These are phyloP conservation scores for Septoria linicola DNA, from an alignment of 2,329 filamentous ascomycete species.

Conservation along the genomic window DNA sequence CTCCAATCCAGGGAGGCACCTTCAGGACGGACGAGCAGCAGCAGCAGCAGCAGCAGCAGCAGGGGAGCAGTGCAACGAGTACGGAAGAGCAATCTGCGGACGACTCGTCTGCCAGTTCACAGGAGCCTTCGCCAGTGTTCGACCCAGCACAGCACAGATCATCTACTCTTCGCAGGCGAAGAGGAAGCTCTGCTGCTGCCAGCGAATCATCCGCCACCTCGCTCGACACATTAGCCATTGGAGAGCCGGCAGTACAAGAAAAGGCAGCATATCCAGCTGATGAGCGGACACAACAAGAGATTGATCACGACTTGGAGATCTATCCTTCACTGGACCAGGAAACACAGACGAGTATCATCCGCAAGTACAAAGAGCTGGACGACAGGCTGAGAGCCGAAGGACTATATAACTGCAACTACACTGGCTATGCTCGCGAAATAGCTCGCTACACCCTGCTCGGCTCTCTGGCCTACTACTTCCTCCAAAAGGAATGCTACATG, in stretches of 20 bases:
- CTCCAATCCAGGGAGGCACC: constrained; percentile 85
- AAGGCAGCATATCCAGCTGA: constrained; percentile 58
- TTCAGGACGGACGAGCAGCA: constrained; percentile 59
- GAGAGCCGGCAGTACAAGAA: constrained; percentile 36
- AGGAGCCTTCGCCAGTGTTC: constrained; percentile 58
- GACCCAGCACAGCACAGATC: constrained; percentile 47
- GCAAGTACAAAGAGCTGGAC: constrained; percentile 78
- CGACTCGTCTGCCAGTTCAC: constrained; percentile 56
- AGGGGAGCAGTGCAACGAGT: constrained; percentile 29
- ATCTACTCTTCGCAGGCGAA: constrained; percentile 39
- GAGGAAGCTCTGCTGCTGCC: constrained; percentile 35
- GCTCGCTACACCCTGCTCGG: constrained; percentile 71
- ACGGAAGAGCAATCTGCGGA: constrained; percentile 26
- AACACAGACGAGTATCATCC: constrained; percentile 73
- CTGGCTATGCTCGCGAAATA: constrained; percentile 72
- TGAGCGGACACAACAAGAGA: constrained; percentile 69
- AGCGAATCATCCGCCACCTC: constrained; percentile 58
- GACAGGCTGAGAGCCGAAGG: constrained; percentile 69
- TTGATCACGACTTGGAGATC: constrained; percentile 71
- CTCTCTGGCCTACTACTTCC: constrained; percentile 54
- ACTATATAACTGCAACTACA: constrained; percentile 82
- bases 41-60: constrained; percentile 8
- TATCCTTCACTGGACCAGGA: constrained; percentile 74
- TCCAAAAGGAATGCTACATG: constrained; percentile 46
- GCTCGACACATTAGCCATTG: constrained; percentile 52